These are phyloP conservation scores for Penicillium brasilianum DNA, from an alignment of 2,329 filamentous ascomycete species.

Conservation along the genomic window DNA sequence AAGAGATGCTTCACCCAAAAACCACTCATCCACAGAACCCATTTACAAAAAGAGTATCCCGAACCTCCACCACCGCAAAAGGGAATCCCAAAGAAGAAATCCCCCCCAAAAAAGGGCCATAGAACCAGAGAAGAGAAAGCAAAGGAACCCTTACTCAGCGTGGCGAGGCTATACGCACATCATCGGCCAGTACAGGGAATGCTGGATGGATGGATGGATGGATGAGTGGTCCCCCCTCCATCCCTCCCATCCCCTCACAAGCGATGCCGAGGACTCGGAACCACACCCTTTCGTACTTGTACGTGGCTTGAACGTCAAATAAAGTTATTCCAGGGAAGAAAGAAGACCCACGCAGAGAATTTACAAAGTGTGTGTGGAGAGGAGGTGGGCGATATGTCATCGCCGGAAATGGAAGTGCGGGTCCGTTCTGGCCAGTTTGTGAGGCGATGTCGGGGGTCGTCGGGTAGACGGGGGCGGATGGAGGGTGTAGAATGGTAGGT, in stretches of 20 bases:
- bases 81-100: not conserved
- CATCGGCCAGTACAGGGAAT: not conserved
- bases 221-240: too few species aligned
- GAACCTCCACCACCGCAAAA: not conserved
- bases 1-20: not conserved
- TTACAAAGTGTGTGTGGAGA: not conserved
- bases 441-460: not conserved
- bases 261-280: too few species aligned
- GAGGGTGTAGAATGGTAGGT: not conserved
- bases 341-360: not conserved
- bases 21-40: not conserved
- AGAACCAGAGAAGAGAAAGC: not conserved
- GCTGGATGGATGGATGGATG: too few species aligned
- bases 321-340: not conserved
- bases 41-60: constrained; percentile 1
- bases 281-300: not conserved
- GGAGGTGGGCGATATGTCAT: constrained; percentile 6
- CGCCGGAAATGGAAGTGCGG: constrained; percentile 16
- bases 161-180: not conserved
- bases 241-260: too few species aligned
- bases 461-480: not conserved
- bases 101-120: not conserved
- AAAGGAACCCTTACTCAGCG: not conserved
- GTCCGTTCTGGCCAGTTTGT: not conserved
- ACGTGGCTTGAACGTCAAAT: not conserved